Conservation (phyloP, 352 stramenopile species). For the Globisporangium cederbergense region DNA sequence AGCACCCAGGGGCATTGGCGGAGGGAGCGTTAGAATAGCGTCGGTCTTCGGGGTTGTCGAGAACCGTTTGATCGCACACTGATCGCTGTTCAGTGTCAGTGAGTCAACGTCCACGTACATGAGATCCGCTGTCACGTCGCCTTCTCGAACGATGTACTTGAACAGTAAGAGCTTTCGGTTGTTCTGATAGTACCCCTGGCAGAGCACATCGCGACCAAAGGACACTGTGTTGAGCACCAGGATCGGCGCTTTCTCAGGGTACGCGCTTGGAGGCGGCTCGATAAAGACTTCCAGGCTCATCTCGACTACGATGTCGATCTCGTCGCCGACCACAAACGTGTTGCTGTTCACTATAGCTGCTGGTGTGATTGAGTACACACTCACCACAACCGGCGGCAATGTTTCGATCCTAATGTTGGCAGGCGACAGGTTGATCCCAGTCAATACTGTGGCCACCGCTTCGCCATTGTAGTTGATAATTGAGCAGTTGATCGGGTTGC, state of each 20-base stretch:
- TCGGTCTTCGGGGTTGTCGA: constrained; percentile 74
- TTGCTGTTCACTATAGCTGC: constrained; percentile 53
- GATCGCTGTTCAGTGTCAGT: constrained; percentile 73
- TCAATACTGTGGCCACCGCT: constrained; percentile 32
- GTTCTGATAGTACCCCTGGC: constrained; percentile 48
- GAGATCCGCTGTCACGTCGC: constrained; percentile 50
- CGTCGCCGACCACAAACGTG: constrained; percentile 73
- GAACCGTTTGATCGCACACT: constrained; percentile 77
- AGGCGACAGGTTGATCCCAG: constrained; percentile 37
- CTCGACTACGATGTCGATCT: constrained; percentile 75
- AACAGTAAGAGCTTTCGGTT: constrained; percentile 66
- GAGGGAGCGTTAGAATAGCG: constrained; percentile 58
- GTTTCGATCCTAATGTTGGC: constrained; percentile 61
- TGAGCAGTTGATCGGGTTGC: constrained; percentile 30
- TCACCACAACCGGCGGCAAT: constrained; percentile 43
- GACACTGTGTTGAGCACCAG: constrained; percentile 58
- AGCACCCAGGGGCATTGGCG: constrained; percentile 37
- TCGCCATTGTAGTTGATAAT: constrained; percentile 76
- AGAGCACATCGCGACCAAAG: constrained; percentile 48
- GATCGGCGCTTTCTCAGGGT: constrained; percentile 70
- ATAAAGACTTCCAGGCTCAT: constrained; percentile 77
- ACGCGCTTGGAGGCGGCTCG: constrained; percentile 61
- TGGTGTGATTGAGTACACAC: constrained; percentile 57
- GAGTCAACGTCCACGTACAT: constrained; percentile 50
- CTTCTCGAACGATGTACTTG: constrained; percentile 58